A percentile compares a stretch with the other conserved stretches of the same genome.
Evolutionary conservation across 306 rosid genomes (phyloP).

Genomic region (Vachellia pachyceras): DNA sequence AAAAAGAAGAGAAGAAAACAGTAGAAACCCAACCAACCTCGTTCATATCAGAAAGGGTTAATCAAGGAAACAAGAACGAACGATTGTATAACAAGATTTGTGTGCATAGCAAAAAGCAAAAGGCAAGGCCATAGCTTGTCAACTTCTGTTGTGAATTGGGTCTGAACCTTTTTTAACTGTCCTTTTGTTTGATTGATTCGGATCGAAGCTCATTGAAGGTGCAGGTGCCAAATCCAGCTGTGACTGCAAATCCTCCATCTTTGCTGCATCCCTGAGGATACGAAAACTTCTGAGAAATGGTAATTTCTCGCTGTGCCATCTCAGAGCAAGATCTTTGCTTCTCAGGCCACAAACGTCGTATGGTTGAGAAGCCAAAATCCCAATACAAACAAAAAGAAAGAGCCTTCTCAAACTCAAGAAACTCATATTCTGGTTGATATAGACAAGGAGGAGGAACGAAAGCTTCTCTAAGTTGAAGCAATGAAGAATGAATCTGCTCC

Average conservation of each 20-base stretch:
- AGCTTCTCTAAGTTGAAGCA: conserved; percentile 30
- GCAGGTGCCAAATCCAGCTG: conserved; percentile 71
- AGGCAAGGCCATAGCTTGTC: conserved; percentile 23
- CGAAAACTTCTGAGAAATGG: conserved; percentile 53
- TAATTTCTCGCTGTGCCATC: conserved; percentile 51
- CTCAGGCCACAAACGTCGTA: conserved; percentile 56
- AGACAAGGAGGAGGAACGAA: conserved; percentile 35
- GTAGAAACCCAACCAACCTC: conserved; percentile 51
- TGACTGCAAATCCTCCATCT: conserved; percentile 54
- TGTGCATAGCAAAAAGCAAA: neutral
- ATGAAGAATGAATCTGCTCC: conserved; percentile 30
- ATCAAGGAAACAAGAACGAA: conserved; percentile 27
- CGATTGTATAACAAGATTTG: neutral
- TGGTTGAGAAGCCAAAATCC: conserved; percentile 72
- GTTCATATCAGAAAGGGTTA: conserved; percentile 13
- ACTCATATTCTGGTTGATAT: conserved; percentile 51
- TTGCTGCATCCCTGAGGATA: conserved; percentile 53
- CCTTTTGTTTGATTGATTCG: conserved; percentile 77
- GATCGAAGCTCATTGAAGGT: conserved; percentile 65
- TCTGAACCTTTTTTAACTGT: conserved; percentile 78
- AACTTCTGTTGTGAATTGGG: conserved; percentile 92
- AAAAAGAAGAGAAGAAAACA: conserved; percentile 32
- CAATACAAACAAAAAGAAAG: conserved; percentile 56
- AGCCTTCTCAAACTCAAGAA: conserved; percentile 50
- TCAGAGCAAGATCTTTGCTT: conserved; percentile 59